Percentiles rank a stretch among this genome's conserved stretches.
These are phyloP conservation scores for Clavispora asparagi DNA, from an alignment of 805 yeast genomes.

Conservation along the genomic window DNA sequence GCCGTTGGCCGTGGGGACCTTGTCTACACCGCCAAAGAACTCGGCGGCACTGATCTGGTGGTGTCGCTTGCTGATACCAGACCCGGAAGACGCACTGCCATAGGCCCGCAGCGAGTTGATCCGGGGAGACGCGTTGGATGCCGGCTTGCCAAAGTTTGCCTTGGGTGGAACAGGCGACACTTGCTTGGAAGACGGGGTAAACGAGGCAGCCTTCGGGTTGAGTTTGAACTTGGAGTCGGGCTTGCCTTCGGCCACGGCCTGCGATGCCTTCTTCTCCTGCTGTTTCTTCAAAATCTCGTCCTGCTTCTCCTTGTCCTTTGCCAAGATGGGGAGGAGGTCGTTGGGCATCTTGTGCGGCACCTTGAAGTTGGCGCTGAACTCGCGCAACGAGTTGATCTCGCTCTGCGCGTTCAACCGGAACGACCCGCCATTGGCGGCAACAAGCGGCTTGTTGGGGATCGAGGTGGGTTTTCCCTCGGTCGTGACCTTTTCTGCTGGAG, in stretches of 20 bases:
- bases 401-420: conserved; percentile 48
- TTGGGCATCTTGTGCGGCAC: conserved; percentile 56
- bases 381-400: conserved; percentile 65
- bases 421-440: conserved; percentile 26
- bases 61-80: conserved; percentile 23
- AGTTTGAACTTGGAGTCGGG: conserved; percentile 43
- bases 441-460: conserved; percentile 6
- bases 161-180: conserved; percentile 24
- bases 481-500: conserved; percentile 2
- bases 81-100: conserved; percentile 14
- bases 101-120: conserved; percentile 28
- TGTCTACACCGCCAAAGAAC: conserved; percentile 36
- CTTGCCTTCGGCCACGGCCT: conserved; percentile 4
- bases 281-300: conserved; percentile 50
- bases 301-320: conserved; percentile 64
- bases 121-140: conserved; percentile 32
- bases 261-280: conserved; percentile 5
- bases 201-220: conserved; percentile 64
- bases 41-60: conserved; percentile 37
- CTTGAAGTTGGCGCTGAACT: conserved; percentile 78
- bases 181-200: conserved; percentile 44
- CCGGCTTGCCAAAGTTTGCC: conserved; percentile 18
- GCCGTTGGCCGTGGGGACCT: conserved; percentile 33
- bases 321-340: conserved; percentile 62
- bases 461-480: conserved; percentile 3